Conservation (phyloP, 139 green algal species). For the Desmodesmus armatus region DNA sequence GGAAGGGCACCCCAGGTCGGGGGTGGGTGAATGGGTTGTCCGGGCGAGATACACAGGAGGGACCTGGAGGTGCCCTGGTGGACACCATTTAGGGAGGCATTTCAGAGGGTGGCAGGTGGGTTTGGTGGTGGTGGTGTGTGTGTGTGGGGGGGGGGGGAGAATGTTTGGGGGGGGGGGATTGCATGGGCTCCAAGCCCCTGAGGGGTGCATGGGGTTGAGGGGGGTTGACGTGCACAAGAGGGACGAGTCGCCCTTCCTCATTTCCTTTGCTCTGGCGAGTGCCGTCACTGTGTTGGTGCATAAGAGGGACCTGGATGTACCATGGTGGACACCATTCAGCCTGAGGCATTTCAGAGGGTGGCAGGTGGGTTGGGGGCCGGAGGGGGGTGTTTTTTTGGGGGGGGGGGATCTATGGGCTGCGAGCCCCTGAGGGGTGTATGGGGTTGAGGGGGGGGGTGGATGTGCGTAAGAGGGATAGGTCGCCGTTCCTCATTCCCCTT, state of each 20-base stretch:
- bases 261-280: background rate
- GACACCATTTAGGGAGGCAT: background rate
- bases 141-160: too few relatives aligned
- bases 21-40: too few relatives aligned
- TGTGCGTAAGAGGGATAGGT: too few relatives aligned
- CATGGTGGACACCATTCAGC: constrained; percentile 33
- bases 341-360: constrained; percentile 4
- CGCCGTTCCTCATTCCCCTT: background rate
- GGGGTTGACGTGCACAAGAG: background rate
- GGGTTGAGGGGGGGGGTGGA: too few relatives aligned
- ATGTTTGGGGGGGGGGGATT: too few relatives aligned
- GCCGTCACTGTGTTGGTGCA: background rate
- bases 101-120: background rate
- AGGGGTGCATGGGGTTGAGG: background rate
- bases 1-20: too few relatives aligned
- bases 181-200: background rate
- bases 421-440: too few relatives aligned
- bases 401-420: too few relatives aligned
- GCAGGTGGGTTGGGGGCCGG: background rate
- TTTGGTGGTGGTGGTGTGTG: too few relatives aligned
- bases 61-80: background rate
- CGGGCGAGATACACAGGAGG: background rate
- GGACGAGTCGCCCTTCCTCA: background rate
- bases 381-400: too few relatives aligned
- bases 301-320: background rate